Base-by-base conservation (phyloP, 495 filamentous ascomycete species). In the Neurospora sp. region DNA sequence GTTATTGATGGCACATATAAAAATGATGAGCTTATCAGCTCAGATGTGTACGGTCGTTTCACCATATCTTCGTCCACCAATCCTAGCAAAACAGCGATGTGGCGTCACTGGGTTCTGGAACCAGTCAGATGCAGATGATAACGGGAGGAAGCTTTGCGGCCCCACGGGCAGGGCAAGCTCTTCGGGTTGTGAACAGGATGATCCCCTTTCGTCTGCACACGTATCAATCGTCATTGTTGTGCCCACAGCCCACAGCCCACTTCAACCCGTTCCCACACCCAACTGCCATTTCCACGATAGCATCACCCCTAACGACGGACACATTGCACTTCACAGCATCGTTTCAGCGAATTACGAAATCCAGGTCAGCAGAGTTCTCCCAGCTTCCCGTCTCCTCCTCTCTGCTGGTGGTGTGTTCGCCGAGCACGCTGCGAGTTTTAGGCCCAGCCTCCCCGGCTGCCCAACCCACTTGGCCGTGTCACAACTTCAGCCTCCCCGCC, bases 161-260 rank as follows among this genome's bases (percentile, higher is more conserved):
- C 53, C 53, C 53, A 65, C 27, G 27, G 71, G 68, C 72, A 69
- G 76, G 73, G 71, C 53, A 70, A 76, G 78, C 76, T 79, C 76
- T 79, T 65, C 53, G 53, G 53, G 53, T 65, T 75, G 72, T 76
- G 78, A 79, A 73, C 61, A 40, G 73, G 72, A 65, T 69, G 39
- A n/a, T 68, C 68, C 69, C 70, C 70, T 48, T 69, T 74, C 75
- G 39, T 37, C 61, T 75, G 79, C 78, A 79, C 79, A 81, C 79
- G 79, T 79, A 79, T 77, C 78, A 75, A 53, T 76, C 78, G 78
- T 79, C 76, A 81, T 78, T 75, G 74, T 73, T 42, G 53, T 65
- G 53, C 53, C 53, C 53, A 65, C 53, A 61, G 48, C 48, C 48
- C 48, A 59, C 48, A 61, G 27, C 53, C 53, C 53, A 65, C 53